Percentiles rank a stretch among this genome's conserved stretches.
Conservation (phyloP, 495 filamentous ascomycete genomes). For the Aspergillus coremiiformis region DNA sequence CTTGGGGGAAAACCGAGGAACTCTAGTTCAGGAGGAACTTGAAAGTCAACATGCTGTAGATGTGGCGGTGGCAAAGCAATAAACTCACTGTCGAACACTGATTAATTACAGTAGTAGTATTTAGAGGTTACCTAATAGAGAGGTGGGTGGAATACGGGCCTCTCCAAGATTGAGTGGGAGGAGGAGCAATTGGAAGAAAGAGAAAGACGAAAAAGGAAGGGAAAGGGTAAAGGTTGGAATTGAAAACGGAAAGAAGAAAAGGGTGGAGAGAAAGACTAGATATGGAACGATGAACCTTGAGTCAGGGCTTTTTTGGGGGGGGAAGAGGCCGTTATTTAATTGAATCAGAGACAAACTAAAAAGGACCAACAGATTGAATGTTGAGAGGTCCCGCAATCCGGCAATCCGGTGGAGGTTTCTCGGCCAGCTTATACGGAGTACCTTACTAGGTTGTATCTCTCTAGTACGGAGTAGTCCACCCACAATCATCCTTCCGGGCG, state of each 20-base stretch:
- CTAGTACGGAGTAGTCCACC: too few species aligned
- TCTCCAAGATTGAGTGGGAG: not conserved
- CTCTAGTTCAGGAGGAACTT: not conserved
- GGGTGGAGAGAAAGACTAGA: not conserved
- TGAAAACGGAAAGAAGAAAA: constrained; percentile 1
- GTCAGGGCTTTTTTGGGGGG: not conserved
- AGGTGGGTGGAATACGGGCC: not conserved
- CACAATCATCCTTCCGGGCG: constrained; percentile 1
- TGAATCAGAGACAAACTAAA: not conserved
- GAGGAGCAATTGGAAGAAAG: not conserved
- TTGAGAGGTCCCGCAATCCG: constrained; percentile 20
- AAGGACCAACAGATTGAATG: constrained; percentile 9
- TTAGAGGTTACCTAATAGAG: not conserved
- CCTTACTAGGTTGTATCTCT: too few species aligned
- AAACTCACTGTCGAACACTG: constrained; percentile 11
- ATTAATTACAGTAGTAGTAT: constrained; percentile 1
- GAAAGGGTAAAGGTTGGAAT: not conserved
- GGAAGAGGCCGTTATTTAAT: constrained; percentile 11
- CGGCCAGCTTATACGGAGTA: not conserved
- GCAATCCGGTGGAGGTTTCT: constrained; percentile 14
- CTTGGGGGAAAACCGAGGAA: not conserved
- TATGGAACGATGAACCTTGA: not conserved
- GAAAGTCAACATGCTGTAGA: not conserved
- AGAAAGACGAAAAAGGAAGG: not conserved
- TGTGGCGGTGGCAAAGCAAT: not conserved